Percentiles rank a stretch among this genome's conserved stretches.
phyloP scores from a whole-genome alignment of 257 asterid species.

The Solanum lycopersicoides region DNA sequence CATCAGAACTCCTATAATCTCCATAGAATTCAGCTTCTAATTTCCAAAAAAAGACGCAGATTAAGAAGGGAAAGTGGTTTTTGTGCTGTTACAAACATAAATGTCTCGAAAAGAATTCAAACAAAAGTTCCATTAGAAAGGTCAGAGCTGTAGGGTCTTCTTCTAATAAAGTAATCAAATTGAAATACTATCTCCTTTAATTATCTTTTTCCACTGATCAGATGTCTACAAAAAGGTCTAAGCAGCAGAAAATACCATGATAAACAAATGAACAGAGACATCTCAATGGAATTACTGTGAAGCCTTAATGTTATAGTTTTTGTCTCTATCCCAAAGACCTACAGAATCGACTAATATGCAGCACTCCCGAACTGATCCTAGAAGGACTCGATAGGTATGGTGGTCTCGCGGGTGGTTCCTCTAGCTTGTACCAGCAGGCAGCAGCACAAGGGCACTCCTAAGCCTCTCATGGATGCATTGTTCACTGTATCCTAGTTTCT shows the following conservation, averaged over 20 bases:
- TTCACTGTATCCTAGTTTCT: no score
- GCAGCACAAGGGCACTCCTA: no score
- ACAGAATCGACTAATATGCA: background rate
- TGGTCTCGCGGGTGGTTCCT: no score
- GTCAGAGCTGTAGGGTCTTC: background rate
- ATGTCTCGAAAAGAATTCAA: background rate
- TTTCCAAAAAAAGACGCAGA: background rate
- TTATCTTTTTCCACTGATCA: background rate
- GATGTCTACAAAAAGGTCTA: background rate
- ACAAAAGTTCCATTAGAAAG: background rate
- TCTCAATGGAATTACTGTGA: background rate
- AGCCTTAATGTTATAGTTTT: background rate
- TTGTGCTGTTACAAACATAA: background rate
- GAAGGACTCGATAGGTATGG: background rate
- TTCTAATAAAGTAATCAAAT: background rate
- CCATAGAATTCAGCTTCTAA: background rate
- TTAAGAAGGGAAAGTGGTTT: background rate
- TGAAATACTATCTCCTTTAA: background rate
- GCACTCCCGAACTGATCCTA: background rate
- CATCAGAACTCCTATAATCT: background rate
- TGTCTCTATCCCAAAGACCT: no score
- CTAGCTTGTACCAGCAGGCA: no score
- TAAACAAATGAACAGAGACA: background rate
- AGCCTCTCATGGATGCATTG: no score
- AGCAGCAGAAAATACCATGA: background rate